Conservation (phyloP, 805 yeast genomes). For the Zygosaccharomyces bisporus region DNA sequence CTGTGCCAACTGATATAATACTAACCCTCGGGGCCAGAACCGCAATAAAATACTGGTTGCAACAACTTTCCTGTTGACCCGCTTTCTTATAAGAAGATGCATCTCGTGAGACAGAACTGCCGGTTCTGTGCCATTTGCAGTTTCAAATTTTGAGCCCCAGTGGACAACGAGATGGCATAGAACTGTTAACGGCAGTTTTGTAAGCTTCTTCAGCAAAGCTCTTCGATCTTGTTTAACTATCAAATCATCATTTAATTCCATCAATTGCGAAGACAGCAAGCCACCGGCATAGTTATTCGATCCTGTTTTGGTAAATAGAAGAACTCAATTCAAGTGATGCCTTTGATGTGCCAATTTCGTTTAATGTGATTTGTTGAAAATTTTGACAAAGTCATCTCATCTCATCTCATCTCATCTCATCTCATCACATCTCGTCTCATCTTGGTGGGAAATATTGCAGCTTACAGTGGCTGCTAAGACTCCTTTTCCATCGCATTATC, state of each 20-base stretch:
- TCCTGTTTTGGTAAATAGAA: no score
- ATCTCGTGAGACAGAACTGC: constrained; percentile 8
- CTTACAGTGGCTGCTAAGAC: not conserved
- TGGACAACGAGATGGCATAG: constrained; percentile 21
- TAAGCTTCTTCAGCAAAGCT: constrained; percentile 18
- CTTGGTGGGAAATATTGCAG: not conserved
- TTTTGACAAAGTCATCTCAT: constrained; percentile 17
- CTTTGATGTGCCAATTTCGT: not conserved
- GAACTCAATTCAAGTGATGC: no score
- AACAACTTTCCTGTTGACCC: constrained; percentile 15
- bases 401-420: constrained; percentile 27
- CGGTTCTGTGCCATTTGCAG: constrained; percentile 5
- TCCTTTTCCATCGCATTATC: not conserved
- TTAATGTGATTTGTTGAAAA: constrained; percentile 9
- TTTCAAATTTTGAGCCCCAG: constrained; percentile 25
- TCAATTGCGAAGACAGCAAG: not conserved
- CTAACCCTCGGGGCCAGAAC: constrained; percentile 30
- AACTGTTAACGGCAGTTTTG: constrained; percentile 20
- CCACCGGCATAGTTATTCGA: not conserved
- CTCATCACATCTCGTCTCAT: not conserved
- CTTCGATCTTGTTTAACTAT: constrained; percentile 18
- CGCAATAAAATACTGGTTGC: constrained; percentile 17
- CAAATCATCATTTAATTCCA: constrained; percentile 21
- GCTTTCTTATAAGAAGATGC: constrained; percentile 14
- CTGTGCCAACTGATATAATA: constrained; percentile 57